Evolutionary conservation across 495 filamentous ascomycete genomes (phyloP), one percentile per base, ranked within the genome.

Genomic region (Aspergillus kassunensis): DNA sequence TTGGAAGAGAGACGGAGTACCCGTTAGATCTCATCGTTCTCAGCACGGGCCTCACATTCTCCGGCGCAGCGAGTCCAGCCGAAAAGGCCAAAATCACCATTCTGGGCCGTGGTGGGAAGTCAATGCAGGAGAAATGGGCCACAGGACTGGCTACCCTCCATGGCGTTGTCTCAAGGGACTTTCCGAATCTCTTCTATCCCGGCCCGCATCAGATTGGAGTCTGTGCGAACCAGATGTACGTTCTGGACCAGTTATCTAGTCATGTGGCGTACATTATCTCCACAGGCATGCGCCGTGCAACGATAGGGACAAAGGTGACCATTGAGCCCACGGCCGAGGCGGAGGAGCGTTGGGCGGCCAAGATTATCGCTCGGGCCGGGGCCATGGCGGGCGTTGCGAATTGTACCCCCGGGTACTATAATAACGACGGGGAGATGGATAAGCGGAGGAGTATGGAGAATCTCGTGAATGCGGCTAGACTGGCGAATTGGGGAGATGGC

Each of bases 401-500:
- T 12, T 86, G 82, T 65, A 84, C 80, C 7, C 81, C 83, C 1
- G 66, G 77, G 12, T 84, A 84, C 54, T 68, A 73, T 39, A 6
- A 2, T 42, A 85, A 76, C 27, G 60, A 49, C 10, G 76, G 84
- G 54, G 80, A 72, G 4, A 62, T 15, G 36, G 12, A 8, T 8
- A 39, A 24, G 2, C n/a, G n/a, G n/a, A n/a, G n/a, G n/a, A n/a
- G n/a, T n/a, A n/a, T n/a, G n/a, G n/a, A n/a, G n/a, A n/a, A n/a
- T n/a, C n/a, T n/a, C n/a, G n/a, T n/a, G n/a, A n/a, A n/a, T n/a
- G 40, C 44, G 2, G 58, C 58, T 8, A 24, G 44, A 2, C 35
- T 29, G 20, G 41, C 39, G 9, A 10, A 43, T 2, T 67, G 61
- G 61, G 59, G 55, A 18, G 45, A 39, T 12, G 61, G 62, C 8